Evolutionary conservation across 768 basidiomycete genomes (phyloP), one percentile per base, ranked within the genome.

Genomic region (Phaeotremella fagi): DNA sequence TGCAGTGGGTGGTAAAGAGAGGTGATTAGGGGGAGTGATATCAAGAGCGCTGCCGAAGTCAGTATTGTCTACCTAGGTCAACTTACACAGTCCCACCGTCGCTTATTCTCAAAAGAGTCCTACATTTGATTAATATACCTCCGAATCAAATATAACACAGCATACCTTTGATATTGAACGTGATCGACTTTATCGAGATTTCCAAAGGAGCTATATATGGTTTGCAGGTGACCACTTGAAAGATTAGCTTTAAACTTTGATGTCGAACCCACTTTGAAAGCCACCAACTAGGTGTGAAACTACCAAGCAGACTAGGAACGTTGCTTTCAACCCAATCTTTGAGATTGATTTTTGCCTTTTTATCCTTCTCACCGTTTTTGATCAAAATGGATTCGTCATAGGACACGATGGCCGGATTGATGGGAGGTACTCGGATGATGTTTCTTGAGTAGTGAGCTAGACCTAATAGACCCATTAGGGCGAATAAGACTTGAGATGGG

Each of bases 61-160:
- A 6, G 45, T 44, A 44, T 44, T 26, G 20, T 23, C 4, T 37
- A 20, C 12, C 6, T 27, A 20, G 25, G 23, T 27, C 41, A 9
- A 54, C 68, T 52, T 42, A 70, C 69, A 80, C 60, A 0, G 75
- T 77, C 0, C 79, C 79, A 7, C 77, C 77, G 54, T 79, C 78
- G 0, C 76, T 76, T 0, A 77, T 54, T 2, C 75, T 59, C 2
- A 80, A 58, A 23, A 75, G 64, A 29, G 75, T 70, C 33, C 77
- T 75, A 5, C 50, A 41, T 52, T 61, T 60, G 11, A 14, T 36
- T 31, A 14, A 20, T 26, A 26, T 41, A 33, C 4, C 27, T 44
- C 28, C 45, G 55, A 41, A 31, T 18, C 5, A 52, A 35, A 35
- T 48, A 11, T 11, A 14, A 29, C 20, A 36, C 12, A 37, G 54